Base-by-base conservation (phyloP, 768 basidiomycete species). In the Mycena maculata region DNA sequence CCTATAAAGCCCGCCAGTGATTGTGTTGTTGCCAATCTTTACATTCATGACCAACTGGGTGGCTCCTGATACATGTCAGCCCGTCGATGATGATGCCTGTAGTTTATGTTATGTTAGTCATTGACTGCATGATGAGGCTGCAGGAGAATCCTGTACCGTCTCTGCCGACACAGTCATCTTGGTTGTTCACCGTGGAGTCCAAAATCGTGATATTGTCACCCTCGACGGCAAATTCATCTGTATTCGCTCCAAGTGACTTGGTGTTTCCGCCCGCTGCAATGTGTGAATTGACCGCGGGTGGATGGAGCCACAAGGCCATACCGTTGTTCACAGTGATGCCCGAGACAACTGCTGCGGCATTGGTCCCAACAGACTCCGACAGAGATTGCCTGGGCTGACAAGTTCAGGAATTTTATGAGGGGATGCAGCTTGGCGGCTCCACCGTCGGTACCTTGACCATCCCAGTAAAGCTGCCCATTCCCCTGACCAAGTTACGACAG, bases 11-110 rank as follows among this genome's bases (percentile, higher is more conserved):
- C 63, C 64, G 3, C 83, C 74, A 5, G 75, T 71, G 53, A 88
- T 68, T 3, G 65, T 79, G 73, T 87, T 88, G 22, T 74, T 71
- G 1, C 45, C 59, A 67, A 87, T 77, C 36, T 65, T 42, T 16
- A 87, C 72, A 45, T 69, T 71, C 0, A 79, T 78, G 15, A 86
- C 83, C 2, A 75, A 72, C 6, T 61, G 69, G 41, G 57, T 88
- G 87, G 10, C 86, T 84, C n/a, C 78, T 76, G 3, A 67, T 66
- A 74, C 87, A 87, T n/a, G 72, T 86, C 80, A 47, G 79, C 38
- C 65, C 76, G 60, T 76, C 85, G 50, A 58, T 64, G 0, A 31
- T 75, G 71, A 65, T 75, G 71, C 27, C 59, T 36, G 33, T 6
- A 36, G 33, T 36, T 7, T 7, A 36, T 13, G n/a, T n/a, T n/a